Base-by-base conservation (phyloP, 768 basidiomycete genomes). In the Gymnopilus junonius region DNA sequence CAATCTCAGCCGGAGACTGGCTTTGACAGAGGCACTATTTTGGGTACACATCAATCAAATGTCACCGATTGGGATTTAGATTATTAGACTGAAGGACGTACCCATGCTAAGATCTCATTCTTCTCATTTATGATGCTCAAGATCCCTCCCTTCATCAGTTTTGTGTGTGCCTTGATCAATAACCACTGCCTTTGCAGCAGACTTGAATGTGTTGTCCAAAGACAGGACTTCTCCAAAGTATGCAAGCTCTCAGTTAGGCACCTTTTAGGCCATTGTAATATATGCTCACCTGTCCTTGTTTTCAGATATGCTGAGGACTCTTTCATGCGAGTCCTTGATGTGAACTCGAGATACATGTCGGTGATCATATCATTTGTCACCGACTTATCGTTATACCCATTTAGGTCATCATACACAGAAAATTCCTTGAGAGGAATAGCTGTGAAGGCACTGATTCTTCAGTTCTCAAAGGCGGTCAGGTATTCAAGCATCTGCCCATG, bases 401-500 rank as follows among this genome's bases (percentile, higher is more conserved):
- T 23, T 20, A 15, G 42, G 29, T 58, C 27, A 1, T 37, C 31
- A 0, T 31, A 46, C 3, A 21, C n/a, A 1, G 56, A 58, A 29
- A 63, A 63, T 7, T n/a, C 1, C 8, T 25, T 4, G 3, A 53
- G 46, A 15, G 15, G 10, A 17, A 15, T 40, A 11, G 8, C 17
- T 31, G 40, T 8, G n/a, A 59, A n/a, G 4, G 27, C 4, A 6
- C 32, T 20, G 6, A 80, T 63, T 53, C 78, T 20, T 85, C 86
- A 2, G 76, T 83, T 2, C 76, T 84, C 58, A 75, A 75, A 15
- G 74, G 70, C n/a, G 50, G 66, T 11, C 43, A 61, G 21, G 23
- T 51, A 2, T 73, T 73, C 42, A 75, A 74, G 56, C 76, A 82
- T 64, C 71, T 11, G 78, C 86, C 35, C 4, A 10, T 56, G 27